These are phyloP conservation scores for Leccinum variicolor DNA, from an alignment of 768 basidiomycete genomes.

Conservation along the genomic window DNA sequence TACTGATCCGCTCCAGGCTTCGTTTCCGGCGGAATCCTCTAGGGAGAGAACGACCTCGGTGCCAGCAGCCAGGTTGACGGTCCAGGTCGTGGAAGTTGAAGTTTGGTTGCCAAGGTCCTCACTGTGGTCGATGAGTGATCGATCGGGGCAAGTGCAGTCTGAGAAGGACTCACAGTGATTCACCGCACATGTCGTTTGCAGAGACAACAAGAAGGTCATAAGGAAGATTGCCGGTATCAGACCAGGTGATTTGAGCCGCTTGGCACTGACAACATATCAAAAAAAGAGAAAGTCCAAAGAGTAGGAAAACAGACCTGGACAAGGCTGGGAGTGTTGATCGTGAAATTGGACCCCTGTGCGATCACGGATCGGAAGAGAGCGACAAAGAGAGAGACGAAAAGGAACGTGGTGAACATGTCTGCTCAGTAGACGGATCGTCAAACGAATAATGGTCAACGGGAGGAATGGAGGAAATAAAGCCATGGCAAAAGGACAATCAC, in stretches of 20 bases:
- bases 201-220: slow-evolving; percentile 59
- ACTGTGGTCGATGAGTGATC: slow-evolving; percentile 33
- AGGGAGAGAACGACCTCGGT: slow-evolving; percentile 49
- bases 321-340: slow-evolving; percentile 48
- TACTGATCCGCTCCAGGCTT: slow-evolving; percentile 67
- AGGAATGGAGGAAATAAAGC: neutral
- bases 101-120: slow-evolving; percentile 56
- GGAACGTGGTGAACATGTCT: slow-evolving; percentile 76
- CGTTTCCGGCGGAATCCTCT: slow-evolving; percentile 48
- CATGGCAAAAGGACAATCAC: neutral
- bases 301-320: slow-evolving; percentile 44
- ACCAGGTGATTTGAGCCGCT: slow-evolving; percentile 50
- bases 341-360: slow-evolving; percentile 43
- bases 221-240: slow-evolving; percentile 35
- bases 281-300: neutral
- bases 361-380: slow-evolving; percentile 47
- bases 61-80: slow-evolving; percentile 43
- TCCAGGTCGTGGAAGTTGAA: slow-evolving; percentile 40
- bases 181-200: slow-evolving; percentile 54
- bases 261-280: slow-evolving; percentile 46
- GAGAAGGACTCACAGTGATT: slow-evolving; percentile 46
- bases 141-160: neutral
- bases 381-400: slow-evolving; percentile 69
- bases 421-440: slow-evolving; percentile 7
- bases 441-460: slow-evolving; percentile 3